Evolutionary conservation across 2,329 filamentous ascomycete species (phyloP).

Genomic region (Harringtonia aguacate): DNA sequence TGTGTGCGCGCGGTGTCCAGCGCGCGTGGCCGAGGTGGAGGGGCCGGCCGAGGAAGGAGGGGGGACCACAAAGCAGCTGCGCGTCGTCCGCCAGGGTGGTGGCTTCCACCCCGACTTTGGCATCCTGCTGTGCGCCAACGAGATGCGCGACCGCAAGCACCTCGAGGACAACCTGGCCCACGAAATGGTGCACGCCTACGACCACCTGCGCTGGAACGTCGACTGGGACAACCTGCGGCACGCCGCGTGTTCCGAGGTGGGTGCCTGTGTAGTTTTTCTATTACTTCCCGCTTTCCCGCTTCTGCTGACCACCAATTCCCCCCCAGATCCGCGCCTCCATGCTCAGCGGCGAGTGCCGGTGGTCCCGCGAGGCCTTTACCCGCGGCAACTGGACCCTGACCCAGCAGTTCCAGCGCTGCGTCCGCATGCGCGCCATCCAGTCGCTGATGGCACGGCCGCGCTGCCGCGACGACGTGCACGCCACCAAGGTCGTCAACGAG

Average conservation of each 20-base stretch:
- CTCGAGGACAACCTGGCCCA: slow-evolving; percentile 91
- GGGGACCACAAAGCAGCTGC: slow-evolving; percentile 11
- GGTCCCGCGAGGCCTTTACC: slow-evolving; percentile 74
- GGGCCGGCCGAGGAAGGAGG: slow-evolving; percentile 25
- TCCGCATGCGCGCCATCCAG: slow-evolving; percentile 67
- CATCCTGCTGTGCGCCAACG: slow-evolving; percentile 87
- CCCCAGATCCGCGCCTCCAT: slow-evolving; percentile 80
- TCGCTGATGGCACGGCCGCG: slow-evolving; percentile 69
- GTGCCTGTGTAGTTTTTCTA: slow-evolving; percentile 11
- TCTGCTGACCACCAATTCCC: slow-evolving; percentile 48
- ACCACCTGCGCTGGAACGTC: slow-evolving; percentile 84
- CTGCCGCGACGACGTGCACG: slow-evolving; percentile 79
- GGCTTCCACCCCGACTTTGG: slow-evolving; percentile 82
- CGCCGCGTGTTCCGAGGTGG: slow-evolving; percentile 85
- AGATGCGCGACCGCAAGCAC: slow-evolving; percentile 68
- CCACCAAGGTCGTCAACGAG: slow-evolving; percentile 80
- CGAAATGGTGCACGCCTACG: slow-evolving; percentile 97
- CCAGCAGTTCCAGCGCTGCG: slow-evolving; percentile 89
- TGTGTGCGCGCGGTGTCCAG: slow-evolving; percentile 67
- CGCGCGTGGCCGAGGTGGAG: slow-evolving; percentile 34
- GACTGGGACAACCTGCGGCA: slow-evolving; percentile 74
- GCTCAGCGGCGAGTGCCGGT: slow-evolving; percentile 88
- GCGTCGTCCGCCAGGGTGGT: slow-evolving; percentile 56
- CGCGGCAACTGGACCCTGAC: slow-evolving; percentile 81
- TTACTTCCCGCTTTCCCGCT: slow-evolving; percentile 1